Evolutionary conservation across 345 rosid genomes (phyloP), one percentile per base, ranked within the genome.

Genomic region (Populus ilicifolia): DNA sequence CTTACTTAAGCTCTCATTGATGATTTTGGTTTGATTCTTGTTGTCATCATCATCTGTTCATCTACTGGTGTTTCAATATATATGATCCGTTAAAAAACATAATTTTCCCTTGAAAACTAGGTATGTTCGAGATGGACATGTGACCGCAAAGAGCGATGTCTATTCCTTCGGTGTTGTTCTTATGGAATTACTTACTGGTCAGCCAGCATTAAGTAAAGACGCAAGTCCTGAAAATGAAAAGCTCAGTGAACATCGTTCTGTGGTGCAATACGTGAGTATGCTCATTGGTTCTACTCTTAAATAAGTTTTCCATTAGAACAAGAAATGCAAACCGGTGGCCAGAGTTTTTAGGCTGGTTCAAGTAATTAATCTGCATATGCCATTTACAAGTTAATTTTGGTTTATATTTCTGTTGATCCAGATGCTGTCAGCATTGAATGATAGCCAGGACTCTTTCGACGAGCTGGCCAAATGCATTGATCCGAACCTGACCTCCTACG

Each of bases 91-190:
- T 41, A 41, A 41, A 3, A 41, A 63, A 8, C 25, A n/a, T 12
- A 63, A 63, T 25, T 25, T 63, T 7, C 14, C 5, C 13, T 21
- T 56, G 17, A 78, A 50, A 46, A 56, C 13, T 69, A 84, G 81
- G 76, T 82, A 77, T 17, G 75, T 67, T 41, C 54, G 81, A 79
- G 84, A 84, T 50, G 84, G 87, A 9, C 52, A 62, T 59, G 83
- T 81, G 73, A 79, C 81, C 38, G 81, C 83, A 30, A 81, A 81
- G 74, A 66, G 72, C 23, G 83, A 85, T 8, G 83, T 75, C 41
- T 77, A 82, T 80, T 67, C 87, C 54, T 80, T 80, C 41, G 87
- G 85, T 56, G 83, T 80, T 75, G 78, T 80, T 29, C 76, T 82
- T n/a, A 71, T 77, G 85, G 85, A 85, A 65, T 59, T 82, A n/a